Conservation (phyloP, 73 alveolate species). For the Symbiodinium natans region DNA sequence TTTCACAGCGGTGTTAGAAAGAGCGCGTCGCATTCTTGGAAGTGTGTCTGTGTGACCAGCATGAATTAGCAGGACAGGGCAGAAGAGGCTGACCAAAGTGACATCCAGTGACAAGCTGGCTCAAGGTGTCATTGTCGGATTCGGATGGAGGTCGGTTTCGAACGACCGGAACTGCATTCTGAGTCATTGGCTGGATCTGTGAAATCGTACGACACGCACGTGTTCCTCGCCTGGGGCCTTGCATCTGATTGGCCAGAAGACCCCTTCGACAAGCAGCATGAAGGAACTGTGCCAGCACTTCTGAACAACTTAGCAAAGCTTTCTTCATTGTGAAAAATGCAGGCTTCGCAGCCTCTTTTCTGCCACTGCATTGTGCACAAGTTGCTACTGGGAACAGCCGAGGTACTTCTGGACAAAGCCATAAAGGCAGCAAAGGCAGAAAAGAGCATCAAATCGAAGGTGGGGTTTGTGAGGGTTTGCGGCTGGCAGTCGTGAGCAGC, state of each 20-base stretch:
- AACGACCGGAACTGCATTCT: constrained; percentile 36
- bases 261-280: constrained; percentile 65
- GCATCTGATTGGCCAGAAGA: constrained; percentile 84
- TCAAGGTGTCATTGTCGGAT: too few species aligned
- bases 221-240: constrained; percentile 77
- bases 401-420: neutral
- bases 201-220: constrained; percentile 13
- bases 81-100: too few species aligned
- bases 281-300: neutral
- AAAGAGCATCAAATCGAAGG: neutral
- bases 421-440: constrained; percentile 4
- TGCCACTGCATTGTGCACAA: too few species aligned
- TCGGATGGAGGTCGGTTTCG: constrained; percentile 28
- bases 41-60: too few species aligned
- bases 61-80: too few species aligned
- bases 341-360: too few species aligned
- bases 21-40: neutral
- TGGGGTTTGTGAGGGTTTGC: neutral
- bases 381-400: too few species aligned
- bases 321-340: too few species aligned
- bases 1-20: neutral
- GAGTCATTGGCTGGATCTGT: constrained; percentile 52
- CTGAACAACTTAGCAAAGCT: too few species aligned
- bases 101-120: too few species aligned
- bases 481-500: neutral